Evolutionary conservation across 2,329 filamentous ascomycete species (phyloP), one percentile per base, ranked within the genome.

Genomic region (Fusarium nisikadoi): DNA sequence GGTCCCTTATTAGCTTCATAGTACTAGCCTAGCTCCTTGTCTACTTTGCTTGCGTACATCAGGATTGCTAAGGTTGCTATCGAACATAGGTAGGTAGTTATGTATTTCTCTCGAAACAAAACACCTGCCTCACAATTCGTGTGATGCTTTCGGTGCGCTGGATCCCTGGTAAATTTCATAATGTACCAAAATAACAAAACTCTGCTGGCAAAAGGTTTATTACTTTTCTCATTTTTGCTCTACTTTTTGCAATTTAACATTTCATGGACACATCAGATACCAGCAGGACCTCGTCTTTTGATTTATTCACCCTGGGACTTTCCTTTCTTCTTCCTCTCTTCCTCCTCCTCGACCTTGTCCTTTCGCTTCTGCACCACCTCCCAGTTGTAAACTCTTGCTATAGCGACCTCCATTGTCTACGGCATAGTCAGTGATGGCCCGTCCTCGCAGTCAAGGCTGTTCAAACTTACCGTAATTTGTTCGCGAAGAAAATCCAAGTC

Each of bases 361-460:
- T 97, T 98, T 76, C 96, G 88, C 83, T 97, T 94, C 85, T 97
- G 93, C 46, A 95, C 94, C 8, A 99, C 94, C 79, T 99, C 96
- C 95, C 96, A 98, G 83, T 99, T 99, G 83, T 99, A 98, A n/a
- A 99, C 95, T 72, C 96, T 89, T 27, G 96, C 96, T 43, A 95
- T 94, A 8, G 96, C 96, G 38, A 99, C 96, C 83, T 99, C 96
- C 86, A 99, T 92, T 0, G 95, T 98, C 94, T 97, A 74, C n/a
- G 23, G 36, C 62, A 54, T 52, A 19, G 29, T 63, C 12, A 65
- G 68, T 73, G 36, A 23, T 3, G 13, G n/a, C 27, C 45, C 36
- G 25, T 13, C 43, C 8, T 39, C 8, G 50, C 27, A n/a, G 62
- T 31, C 25, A 5, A 35, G 47, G 45, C 29, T 27, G 11, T 43